Conservation (phyloP, 2,329 filamentous ascomycete species). For the Gliomastix tumulicola region DNA sequence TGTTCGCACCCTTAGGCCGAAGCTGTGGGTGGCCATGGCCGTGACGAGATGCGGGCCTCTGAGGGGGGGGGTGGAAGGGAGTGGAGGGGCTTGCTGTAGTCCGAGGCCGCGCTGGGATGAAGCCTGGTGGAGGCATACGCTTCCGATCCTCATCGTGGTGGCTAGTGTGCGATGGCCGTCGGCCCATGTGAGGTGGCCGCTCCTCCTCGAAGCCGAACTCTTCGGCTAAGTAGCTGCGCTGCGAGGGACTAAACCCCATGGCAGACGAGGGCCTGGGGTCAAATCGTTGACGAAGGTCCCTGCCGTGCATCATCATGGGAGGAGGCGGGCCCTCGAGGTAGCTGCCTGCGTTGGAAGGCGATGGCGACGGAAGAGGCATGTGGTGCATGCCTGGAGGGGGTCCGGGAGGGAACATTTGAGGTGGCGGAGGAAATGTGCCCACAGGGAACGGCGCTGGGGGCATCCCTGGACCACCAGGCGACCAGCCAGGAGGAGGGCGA, state of each 20-base stretch:
- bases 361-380: too few relatives aligned
- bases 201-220: constrained; percentile 26
- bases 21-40: constrained; percentile 22
- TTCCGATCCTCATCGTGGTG: constrained; percentile 35
- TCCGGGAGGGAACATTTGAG: constrained; percentile 16
- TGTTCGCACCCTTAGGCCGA: too few relatives aligned
- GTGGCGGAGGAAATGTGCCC: constrained; percentile 16
- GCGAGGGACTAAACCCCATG: constrained; percentile 3
- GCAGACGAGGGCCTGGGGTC: constrained; percentile 25
- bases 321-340: too few relatives aligned
- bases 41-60: constrained; percentile 13
- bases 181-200: constrained; percentile 21
- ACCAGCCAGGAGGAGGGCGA: constrained; percentile 9
- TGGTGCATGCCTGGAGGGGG: constrained; percentile 3
- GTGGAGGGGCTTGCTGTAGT: constrained; percentile 9
- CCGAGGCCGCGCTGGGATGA: constrained; percentile 15
- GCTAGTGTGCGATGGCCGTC: constrained; percentile 34
- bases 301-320: neutral
- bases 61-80: constrained; percentile 18
- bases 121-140: constrained; percentile 41
- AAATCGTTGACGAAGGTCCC: constrained; percentile 22
- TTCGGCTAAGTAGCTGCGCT: constrained; percentile 16
- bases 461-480: neutral
- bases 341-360: too few relatives aligned
- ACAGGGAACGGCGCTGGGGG: constrained; percentile 11